Evolutionary conservation across 768 basidiomycete species (phyloP), one percentile per base, ranked within the genome.

Genomic region (Lanmaoa rubissima): DNA sequence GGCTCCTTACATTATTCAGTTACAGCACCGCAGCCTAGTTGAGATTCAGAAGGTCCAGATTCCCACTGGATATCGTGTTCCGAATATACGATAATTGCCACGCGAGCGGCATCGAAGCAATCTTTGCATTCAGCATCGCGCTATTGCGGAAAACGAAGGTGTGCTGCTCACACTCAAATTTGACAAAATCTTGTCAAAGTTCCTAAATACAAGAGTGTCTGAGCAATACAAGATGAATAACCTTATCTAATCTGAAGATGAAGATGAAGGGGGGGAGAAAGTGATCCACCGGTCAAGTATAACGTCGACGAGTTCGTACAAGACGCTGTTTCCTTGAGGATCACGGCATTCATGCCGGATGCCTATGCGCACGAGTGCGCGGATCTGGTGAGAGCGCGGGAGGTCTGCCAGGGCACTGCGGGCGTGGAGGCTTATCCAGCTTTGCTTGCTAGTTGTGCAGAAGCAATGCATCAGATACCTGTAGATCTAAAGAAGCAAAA

Each of bases 1-100:
- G 97, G 97, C 98, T 98, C 73, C 78, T 99, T 69, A 98, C 97
- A 0, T 75, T 99, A 69, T 98, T 98, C 77, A 92, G 92, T 68
- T 98, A 96, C 73, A 85, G 92, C 26, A 28, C 31, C 26, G 3
- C 47, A 14, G 31, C 36, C 32, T 34, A 24, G 17, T 41, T 47
- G 34, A 58, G 17, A 35, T 24, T 24, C 21, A 24, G 21, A 24
- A 24, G 28, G 34, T 24, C 12, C 63, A 97, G 97, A 31, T 98
- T 98, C 72, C 97, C 97, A 0, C 77, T 98, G 52, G 88, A 93
- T 14, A 82, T 98, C 48, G 97, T 98, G 6, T 97, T 92, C 67
- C 86, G 96, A 65, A 96, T 99, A 75, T 95, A 93, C 66, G 96
- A 98, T 72, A 94, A 93, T 67, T 92, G 93, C 59, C 83, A 98